Evolutionary conservation across 441 rosid species (phyloP).

Genomic region (Lepidium campestre): DNA sequence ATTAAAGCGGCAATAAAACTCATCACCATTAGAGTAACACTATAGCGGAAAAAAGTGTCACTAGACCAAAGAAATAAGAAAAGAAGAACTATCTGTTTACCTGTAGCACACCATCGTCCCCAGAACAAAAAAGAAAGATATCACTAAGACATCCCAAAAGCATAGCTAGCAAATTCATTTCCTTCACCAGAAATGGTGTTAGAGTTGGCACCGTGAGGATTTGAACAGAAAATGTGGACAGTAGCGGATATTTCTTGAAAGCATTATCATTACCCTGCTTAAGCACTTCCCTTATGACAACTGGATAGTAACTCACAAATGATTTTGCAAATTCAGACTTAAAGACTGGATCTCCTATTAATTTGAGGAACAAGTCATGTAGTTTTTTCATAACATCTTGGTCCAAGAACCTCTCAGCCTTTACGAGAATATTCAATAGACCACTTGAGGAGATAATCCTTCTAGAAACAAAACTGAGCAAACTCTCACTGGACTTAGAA

Average conservation of each 20-base stretch:
- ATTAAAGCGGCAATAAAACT: conserved; percentile 4
- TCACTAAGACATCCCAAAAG: conserved; percentile 75
- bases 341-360: conserved; percentile 86
- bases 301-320: conserved; percentile 76
- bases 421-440: conserved; percentile 68
- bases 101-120: conserved; percentile 81
- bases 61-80: conserved; percentile 1
- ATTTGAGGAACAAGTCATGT: conserved; percentile 77
- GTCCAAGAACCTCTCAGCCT: conserved; percentile 72
- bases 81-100: conserved; percentile 31
- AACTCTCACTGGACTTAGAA: conserved; percentile 78
- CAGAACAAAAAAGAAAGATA: conserved; percentile 61
- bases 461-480: conserved; percentile 85
- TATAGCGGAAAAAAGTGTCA: background rate
- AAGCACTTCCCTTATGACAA: conserved; percentile 56
- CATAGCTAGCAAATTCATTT: conserved; percentile 65
- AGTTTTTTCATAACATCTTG: conserved; percentile 52
- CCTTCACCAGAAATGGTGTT: conserved; percentile 87
- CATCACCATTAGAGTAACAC: background rate
- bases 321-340: conserved; percentile 89
- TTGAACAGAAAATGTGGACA: conserved; percentile 86
- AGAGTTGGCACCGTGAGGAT: conserved; percentile 91
- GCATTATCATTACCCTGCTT: conserved; percentile 45
- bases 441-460: conserved; percentile 52
- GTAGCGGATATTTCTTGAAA: conserved; percentile 49